phyloP scores from a whole-genome alignment of 208 protist species.

The Wallacemonas sp. region DNA sequence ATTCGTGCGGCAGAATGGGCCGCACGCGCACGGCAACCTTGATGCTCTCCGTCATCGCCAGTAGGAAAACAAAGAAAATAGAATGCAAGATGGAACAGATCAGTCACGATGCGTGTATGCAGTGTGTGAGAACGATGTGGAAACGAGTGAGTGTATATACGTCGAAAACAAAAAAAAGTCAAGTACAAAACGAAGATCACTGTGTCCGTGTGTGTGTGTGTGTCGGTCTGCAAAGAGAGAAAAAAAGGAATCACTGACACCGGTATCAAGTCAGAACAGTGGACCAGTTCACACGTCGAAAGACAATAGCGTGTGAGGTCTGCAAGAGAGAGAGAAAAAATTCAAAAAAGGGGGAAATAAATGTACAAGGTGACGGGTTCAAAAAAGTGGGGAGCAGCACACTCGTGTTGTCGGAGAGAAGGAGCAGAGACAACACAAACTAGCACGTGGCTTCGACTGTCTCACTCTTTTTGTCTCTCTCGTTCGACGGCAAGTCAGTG shows the following conservation, averaged over 20 bases:
- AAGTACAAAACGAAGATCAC: slow-evolving; percentile 17
- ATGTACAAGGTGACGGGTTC: neutral
- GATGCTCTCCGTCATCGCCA: slow-evolving; percentile 66
- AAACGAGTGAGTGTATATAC: neutral
- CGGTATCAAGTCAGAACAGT: too few relatives aligned
- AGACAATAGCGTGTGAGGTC: too few relatives aligned
- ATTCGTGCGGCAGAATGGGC: slow-evolving; percentile 84
- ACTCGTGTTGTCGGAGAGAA: too few relatives aligned
- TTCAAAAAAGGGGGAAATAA: neutral
- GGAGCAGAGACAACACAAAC: too few relatives aligned
- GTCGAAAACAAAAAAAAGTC: slow-evolving; percentile 15
- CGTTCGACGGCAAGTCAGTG: too few relatives aligned
- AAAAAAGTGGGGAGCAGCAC: too few relatives aligned
- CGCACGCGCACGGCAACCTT: slow-evolving; percentile 87
- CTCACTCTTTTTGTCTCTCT: too few relatives aligned
- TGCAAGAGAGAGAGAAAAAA: neutral
- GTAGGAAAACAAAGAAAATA: neutral
- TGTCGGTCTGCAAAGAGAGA: slow-evolving; percentile 17
- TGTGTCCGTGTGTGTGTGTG: slow-evolving; percentile 13
- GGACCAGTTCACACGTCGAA: too few relatives aligned
- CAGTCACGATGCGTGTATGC: neutral
- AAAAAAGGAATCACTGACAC: too few relatives aligned
- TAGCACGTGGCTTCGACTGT: too few relatives aligned
- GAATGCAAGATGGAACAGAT: neutral
- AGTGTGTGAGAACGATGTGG: neutral